Evolutionary conservation across 2,329 filamentous ascomycete species (phyloP).

Genomic region (Ceratocystis papillata): DNA sequence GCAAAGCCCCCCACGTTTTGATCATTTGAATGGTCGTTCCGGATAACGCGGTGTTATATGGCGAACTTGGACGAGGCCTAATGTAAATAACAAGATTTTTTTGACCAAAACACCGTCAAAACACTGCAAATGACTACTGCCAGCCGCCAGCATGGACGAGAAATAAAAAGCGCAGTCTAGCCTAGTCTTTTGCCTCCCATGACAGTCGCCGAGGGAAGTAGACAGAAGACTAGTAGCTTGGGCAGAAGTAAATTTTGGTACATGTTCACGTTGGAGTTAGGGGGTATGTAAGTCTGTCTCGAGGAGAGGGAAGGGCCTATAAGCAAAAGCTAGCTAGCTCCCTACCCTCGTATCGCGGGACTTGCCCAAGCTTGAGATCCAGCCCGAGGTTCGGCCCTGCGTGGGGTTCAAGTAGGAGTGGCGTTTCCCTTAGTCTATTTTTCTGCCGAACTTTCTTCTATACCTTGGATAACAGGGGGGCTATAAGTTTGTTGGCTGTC

Average conservation of each 20-base stretch:
- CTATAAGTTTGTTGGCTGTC: conserved; percentile 5
- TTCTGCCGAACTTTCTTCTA: not conserved
- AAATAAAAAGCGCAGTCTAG: not conserved
- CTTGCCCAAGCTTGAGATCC: not conserved
- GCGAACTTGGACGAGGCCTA: not conserved
- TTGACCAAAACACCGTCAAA: not conserved
- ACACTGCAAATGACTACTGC: not conserved
- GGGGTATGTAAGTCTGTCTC: not conserved
- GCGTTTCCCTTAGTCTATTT: not conserved
- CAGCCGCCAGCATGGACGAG: not conserved
- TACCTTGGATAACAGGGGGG: not conserved
- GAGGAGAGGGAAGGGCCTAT: not conserved
- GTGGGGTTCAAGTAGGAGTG: not conserved
- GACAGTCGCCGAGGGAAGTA: not conserved
- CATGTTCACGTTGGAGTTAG: not conserved
- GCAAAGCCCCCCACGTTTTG: conserved; percentile 18
- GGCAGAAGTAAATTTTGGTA: not conserved
- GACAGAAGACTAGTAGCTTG: too few species aligned
- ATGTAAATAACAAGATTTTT: not conserved
- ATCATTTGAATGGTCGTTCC: conserved; percentile 8
- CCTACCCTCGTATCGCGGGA: not conserved
- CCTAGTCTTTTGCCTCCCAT: not conserved
- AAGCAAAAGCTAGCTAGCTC: not conserved
- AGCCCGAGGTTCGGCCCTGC: not conserved
- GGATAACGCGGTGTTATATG: not conserved